Percentiles rank a stretch among this genome's conserved stretches.
phyloP scores from a whole-genome alignment of 2,329 filamentous ascomycete genomes.

The Emergomyces pasteurianus region DNA sequence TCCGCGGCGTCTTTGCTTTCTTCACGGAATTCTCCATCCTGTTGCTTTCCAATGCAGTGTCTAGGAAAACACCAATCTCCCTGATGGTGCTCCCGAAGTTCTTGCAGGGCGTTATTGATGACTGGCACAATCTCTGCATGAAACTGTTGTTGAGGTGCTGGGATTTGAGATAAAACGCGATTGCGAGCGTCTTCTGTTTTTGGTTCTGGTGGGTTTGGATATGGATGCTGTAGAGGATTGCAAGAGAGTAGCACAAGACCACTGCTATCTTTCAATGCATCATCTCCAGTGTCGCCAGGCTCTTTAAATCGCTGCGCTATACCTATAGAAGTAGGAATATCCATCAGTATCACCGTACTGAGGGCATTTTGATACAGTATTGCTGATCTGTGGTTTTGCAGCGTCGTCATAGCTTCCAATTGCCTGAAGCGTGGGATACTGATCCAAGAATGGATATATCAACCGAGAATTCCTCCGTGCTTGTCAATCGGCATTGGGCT shows the following conservation, averaged over 20 bases:
- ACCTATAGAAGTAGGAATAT: conserved; percentile 47
- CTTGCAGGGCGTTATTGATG: conserved; percentile 30
- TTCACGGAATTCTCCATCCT: neutral
- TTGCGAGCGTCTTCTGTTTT: conserved; percentile 35
- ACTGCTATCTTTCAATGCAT: conserved; percentile 2
- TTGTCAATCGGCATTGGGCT: neutral
- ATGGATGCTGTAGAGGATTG: conserved; percentile 35
- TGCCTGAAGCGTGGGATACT: neutral
- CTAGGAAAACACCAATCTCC: conserved; percentile 24
- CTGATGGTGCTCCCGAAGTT: conserved; percentile 16
- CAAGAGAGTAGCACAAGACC: conserved; percentile 32
- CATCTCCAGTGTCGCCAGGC: conserved; percentile 12
- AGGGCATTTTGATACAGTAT: conserved; percentile 42
- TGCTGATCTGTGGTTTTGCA: conserved; percentile 10
- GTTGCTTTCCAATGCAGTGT: conserved; percentile 5
- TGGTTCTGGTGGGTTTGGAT: conserved; percentile 37
- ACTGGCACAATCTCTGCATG: conserved; percentile 15
- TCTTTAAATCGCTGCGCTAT: conserved; percentile 35
- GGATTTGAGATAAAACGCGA: conserved; percentile 27
- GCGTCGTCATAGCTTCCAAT: neutral
- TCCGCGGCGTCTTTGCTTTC: neutral
- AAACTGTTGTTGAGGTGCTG: conserved; percentile 20
- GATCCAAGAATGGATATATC: neutral
- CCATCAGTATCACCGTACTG: conserved; percentile 39
- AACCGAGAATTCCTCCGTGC: no score